phyloP scores from a whole-genome alignment of 2,329 filamentous ascomycete genomes.

The Fusarium burgessii region DNA sequence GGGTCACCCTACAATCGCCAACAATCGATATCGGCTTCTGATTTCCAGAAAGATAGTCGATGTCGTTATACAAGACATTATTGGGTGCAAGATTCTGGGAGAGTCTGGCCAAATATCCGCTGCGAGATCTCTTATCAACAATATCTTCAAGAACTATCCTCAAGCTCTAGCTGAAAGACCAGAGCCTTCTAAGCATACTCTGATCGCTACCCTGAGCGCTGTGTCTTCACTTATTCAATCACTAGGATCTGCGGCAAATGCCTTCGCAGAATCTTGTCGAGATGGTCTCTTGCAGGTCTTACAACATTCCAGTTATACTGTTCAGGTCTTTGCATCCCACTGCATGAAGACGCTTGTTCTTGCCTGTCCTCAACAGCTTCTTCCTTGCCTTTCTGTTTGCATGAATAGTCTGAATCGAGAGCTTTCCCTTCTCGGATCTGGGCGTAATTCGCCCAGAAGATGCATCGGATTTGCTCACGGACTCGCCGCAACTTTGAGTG shows the following conservation, averaged over 20 bases:
- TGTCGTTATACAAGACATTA: slow-evolving; percentile 83
- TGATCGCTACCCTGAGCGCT: slow-evolving; percentile 83
- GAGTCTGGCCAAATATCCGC: slow-evolving; percentile 90
- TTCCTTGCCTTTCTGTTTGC: slow-evolving; percentile 92
- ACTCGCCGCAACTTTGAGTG: slow-evolving; percentile 89
- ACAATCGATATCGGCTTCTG: slow-evolving; percentile 89
- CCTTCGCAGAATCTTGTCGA: slow-evolving; percentile 83
- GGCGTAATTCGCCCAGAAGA: slow-evolving; percentile 81
- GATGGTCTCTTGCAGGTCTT: slow-evolving; percentile 91
- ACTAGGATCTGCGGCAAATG: slow-evolving; percentile 84
- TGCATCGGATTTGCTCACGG: slow-evolving; percentile 94
- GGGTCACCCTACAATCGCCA: slow-evolving; percentile 78
- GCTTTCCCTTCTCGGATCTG: slow-evolving; percentile 79
- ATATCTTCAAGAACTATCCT: slow-evolving; percentile 93
- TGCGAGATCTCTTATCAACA: slow-evolving; percentile 84
- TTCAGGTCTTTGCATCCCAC: slow-evolving; percentile 89
- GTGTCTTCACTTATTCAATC: slow-evolving; percentile 81
- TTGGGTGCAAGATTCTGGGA: slow-evolving; percentile 84
- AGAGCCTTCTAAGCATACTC: slow-evolving; percentile 87
- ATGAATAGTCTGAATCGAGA: slow-evolving; percentile 96
- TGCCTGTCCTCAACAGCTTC: slow-evolving; percentile 90
- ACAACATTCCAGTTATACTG: slow-evolving; percentile 95
- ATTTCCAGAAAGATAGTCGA: slow-evolving; percentile 87
- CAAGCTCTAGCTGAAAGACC: slow-evolving; percentile 87
- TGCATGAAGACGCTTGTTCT: slow-evolving; percentile 89